Conservation (phyloP, 179 eudicot species). For the Patellifolia procumbens region DNA sequence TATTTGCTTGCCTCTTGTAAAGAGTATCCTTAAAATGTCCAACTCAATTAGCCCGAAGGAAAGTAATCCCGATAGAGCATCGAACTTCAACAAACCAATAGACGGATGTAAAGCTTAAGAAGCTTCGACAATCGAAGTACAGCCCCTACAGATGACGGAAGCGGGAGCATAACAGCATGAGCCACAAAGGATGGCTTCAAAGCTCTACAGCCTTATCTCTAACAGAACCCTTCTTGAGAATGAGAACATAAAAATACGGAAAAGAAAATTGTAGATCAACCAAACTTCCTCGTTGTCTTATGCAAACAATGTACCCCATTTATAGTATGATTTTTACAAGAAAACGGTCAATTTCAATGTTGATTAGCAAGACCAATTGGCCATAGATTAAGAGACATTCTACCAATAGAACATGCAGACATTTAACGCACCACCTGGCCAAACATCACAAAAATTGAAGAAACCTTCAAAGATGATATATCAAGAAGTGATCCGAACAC, state of each 20-base stretch:
- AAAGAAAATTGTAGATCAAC: not conserved
- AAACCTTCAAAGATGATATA: not conserved
- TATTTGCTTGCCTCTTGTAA: conserved; percentile 17
- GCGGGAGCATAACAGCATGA: not conserved
- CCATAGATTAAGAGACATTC: not conserved
- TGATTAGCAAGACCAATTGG: not conserved
- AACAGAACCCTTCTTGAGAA: not conserved
- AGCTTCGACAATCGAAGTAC: conserved; percentile 10
- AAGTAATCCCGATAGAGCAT: not conserved
- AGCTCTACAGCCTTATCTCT: conserved; percentile 8
- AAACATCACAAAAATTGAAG: not conserved
- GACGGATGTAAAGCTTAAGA: not conserved
- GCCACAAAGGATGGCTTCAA: not conserved
- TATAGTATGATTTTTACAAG: not conserved
- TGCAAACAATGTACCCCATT: not conserved
- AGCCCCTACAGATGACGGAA: not conserved
- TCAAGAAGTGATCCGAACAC: no score
- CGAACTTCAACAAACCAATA: conserved; percentile 9
- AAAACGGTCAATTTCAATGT: not conserved
- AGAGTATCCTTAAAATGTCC: conserved; percentile 2
- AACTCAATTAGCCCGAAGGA: not conserved
- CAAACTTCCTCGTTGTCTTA: not conserved
- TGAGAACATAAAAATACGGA: not conserved
- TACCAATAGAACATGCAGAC: not conserved
- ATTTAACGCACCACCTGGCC: not conserved